Evolutionary conservation across 371 early-diverging fungal species (phyloP), one percentile per base, ranked within the genome.

Genomic region (Conidiobolus coronatus): DNA sequence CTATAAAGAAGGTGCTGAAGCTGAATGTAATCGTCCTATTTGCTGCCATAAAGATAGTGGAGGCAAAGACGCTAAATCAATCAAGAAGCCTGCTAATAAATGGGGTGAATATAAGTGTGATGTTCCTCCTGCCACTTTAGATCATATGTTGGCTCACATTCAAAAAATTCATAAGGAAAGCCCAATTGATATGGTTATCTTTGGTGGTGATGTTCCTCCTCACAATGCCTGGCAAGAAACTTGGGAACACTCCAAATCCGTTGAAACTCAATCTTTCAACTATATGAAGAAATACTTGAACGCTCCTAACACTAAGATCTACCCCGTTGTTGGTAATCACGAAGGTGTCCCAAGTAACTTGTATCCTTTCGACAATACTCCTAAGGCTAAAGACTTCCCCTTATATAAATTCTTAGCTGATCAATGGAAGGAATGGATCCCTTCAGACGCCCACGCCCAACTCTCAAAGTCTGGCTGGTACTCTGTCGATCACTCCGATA

Each of bases 151-250:
- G 35, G 29, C n/a, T 8, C 14, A 8, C 5, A 56, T 58, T n/a
- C 60, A 58, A 51, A 60, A 61, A 23, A 50, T 66, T 55, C 19
- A 62, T 45, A 19, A 61, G 6, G 58, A 58, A 21, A 59, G 64
- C 14, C 53, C 63, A 12, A 53, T 61, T 15, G 50, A 43, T 22
- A 71, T 75, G 52, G 60, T 62, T 38, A 62, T 75, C n/a, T 48
- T 75, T 40, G 70, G 72, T 1, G 75, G 75, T 19, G 75, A 75
- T 47, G 51, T 75, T 6, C 75, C 75, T 19, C 71, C 75, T 5
- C 75, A 75, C 19, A 70, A 75, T 48, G 61, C 71, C 7, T 75
- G 75, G 75, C 48, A 55, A 15, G 53, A 60, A 48, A 67, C 0
- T 68, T 61, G 44, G 23, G 37, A 20, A 3, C 57, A 62, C 41